Base-by-base conservation (phyloP, 371 early-diverging fungal species). In the Mortierella sp. region DNA sequence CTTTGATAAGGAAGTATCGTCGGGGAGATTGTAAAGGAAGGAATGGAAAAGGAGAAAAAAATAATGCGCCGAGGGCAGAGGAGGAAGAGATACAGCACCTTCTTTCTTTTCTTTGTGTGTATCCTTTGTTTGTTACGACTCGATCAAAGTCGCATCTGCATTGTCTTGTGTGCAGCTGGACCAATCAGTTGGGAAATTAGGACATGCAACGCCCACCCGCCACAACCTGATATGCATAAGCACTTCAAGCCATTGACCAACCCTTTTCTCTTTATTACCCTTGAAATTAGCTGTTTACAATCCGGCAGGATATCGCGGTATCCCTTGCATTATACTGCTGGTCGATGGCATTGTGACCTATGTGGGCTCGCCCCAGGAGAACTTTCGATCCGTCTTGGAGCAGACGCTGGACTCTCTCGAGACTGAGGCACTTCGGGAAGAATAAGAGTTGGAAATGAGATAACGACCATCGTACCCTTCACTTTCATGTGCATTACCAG, bases 351-450 rank as follows among this genome's bases (percentile, higher is more conserved):
- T 74, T 21, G 86, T 82, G n/a, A 57, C 34, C 2, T 86, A 86
- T 71, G 86, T 86, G 5, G 86, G 86, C 8, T 64, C 82, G 0
- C 86, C 82, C 1, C 80, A 86, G 55, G 86, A 86, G 9, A 69
- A 44, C 16, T 79, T 86, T 71, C 77, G 82, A 14, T 72, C 67
- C 2, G 64, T 76, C 24, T 28, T 86, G 50, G 82, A 82, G 50
- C 31, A 82, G 10, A 79, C 61, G 3, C 50, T 86, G 11, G 64
- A 69, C 46, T 14, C 37, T 14, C 16, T 78, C 14, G 78, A 78
- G 24, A 0, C 51, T 9, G 59, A n/a, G 21, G 54, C 40, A 24
- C 43, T 28, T 37, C 77, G 75, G 31, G 83, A 80, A 51, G 80
- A 77, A 48, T 83, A 73, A 43, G 13, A 13, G 31, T 28, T 3